These are phyloP conservation scores for Termitomyces sp. DNA, from an alignment of 768 basidiomycete genomes.

Conservation along the genomic window DNA sequence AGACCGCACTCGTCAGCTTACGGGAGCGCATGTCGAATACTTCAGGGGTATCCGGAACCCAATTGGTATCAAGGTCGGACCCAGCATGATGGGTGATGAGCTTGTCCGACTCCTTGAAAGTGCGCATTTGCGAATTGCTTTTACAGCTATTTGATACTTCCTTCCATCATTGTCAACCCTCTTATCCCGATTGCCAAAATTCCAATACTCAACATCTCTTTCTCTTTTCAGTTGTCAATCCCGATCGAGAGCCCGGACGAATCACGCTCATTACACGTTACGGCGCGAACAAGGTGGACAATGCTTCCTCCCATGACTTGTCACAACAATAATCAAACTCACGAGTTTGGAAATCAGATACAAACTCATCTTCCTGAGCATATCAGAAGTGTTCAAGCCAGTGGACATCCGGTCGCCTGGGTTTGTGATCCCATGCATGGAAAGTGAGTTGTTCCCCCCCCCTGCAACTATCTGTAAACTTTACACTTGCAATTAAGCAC, in stretches of 20 bases:
- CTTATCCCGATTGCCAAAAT: not conserved
- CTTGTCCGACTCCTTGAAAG: slow-evolving; percentile 70
- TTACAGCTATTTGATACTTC: not conserved
- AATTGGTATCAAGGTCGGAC: slow-evolving; percentile 95
- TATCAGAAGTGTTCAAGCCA: slow-evolving; percentile 72
- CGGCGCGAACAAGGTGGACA: slow-evolving; percentile 73
- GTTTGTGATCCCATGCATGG: slow-evolving; percentile 99
- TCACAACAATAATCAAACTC: not conserved
- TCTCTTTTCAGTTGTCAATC: slow-evolving; percentile 68
- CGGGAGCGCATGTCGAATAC: slow-evolving; percentile 94
- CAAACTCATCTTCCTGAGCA: slow-evolving; percentile 70
- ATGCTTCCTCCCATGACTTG: not conserved
- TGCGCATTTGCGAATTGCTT: slow-evolving; percentile 26
- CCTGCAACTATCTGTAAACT: not conserved
- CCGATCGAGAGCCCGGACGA: slow-evolving; percentile 72
- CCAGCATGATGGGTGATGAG: slow-evolving; percentile 76
- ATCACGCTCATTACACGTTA: slow-evolving; percentile 93
- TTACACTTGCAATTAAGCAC: slow-evolving; percentile 46
- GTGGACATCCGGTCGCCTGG: slow-evolving; percentile 88
- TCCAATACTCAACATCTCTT: not conserved
- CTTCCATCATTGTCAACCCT: not conserved
- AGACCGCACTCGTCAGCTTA: slow-evolving; percentile 87
- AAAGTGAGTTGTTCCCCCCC: slow-evolving; percentile 55
- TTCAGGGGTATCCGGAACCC: slow-evolving; percentile 91
- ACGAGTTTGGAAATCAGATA: slow-evolving; percentile 40